Evolutionary conservation across 139 green algal species (phyloP).

Genomic region (Limnomonas spitsbergensis): DNA sequence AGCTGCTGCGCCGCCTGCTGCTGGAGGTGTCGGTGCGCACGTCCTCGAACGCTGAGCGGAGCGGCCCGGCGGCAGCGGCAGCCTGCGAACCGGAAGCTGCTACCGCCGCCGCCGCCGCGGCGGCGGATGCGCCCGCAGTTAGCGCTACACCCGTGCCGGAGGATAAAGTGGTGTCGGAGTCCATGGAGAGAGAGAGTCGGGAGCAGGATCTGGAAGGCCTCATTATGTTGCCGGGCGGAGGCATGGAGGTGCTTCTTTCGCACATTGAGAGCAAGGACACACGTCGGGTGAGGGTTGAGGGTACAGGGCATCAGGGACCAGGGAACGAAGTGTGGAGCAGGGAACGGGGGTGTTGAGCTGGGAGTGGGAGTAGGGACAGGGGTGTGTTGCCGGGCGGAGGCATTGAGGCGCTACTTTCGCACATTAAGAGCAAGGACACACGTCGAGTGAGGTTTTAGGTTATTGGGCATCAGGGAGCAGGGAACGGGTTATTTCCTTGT

Average conservation of each 20-base stretch:
- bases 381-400: neutral
- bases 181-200: no score
- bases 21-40: neutral
- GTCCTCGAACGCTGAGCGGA: neutral
- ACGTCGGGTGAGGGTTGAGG: constrained; percentile 33
- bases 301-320: no score
- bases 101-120: neutral
- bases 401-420: constrained; percentile 23
- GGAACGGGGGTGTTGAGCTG: no score
- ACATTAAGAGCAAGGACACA: constrained; percentile 35
- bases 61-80: neutral
- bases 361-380: no score
- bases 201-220: no score
- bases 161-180: neutral
- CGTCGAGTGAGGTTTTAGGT: constrained; percentile 33
- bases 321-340: constrained; percentile 10
- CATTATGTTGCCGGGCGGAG: constrained; percentile 1
- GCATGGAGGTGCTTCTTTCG: constrained; percentile 22
- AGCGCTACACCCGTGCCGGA: neutral
- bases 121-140: neutral
- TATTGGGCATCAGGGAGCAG: no score
- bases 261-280: constrained; percentile 38
- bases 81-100: neutral
- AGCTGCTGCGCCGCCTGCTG: constrained; percentile 13
- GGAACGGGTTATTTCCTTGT: no score